These are phyloP conservation scores for button mushroom (Agaricus bisporus) DNA, from an alignment of 768 basidiomycete genomes.

Conservation along the genomic window DNA sequence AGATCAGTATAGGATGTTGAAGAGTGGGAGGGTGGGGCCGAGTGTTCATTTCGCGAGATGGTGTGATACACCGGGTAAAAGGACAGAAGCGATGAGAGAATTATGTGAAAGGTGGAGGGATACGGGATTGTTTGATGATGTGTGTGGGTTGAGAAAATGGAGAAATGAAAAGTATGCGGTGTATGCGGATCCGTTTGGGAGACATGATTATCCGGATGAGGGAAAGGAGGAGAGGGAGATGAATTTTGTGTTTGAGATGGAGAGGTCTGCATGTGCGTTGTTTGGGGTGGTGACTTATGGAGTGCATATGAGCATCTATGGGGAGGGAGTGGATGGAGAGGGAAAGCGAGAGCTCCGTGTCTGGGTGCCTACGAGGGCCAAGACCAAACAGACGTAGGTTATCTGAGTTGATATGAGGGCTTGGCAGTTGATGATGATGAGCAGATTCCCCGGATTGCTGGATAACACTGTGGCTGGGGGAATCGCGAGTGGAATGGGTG, in stretches of 20 bases:
- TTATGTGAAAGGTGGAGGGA: conserved; percentile 77
- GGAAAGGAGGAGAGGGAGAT: conserved; percentile 25
- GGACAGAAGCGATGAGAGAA: conserved; percentile 56
- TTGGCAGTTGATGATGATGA: neutral
- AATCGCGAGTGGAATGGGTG: conserved; percentile 71
- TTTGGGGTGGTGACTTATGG: conserved; percentile 92
- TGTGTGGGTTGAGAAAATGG: conserved; percentile 79
- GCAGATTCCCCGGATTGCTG: conserved; percentile 76
- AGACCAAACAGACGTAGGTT: conserved; percentile 78
- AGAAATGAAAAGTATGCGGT: conserved; percentile 78
- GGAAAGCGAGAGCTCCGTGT: conserved; percentile 43
- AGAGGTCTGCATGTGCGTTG: conserved; percentile 80
- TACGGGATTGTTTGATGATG: conserved; percentile 48
- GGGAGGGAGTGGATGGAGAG: conserved; percentile 27
- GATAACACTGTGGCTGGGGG: conserved; percentile 95
- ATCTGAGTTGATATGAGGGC: conserved; percentile 22
- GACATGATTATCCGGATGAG: conserved; percentile 38
- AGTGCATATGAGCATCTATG: conserved; percentile 81
- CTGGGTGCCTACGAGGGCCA: conserved; percentile 85
- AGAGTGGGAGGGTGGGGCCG: conserved; percentile 21
- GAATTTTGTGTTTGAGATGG: conserved; percentile 84
- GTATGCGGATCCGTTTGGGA: conserved; percentile 64
- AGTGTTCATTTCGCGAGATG: conserved; percentile 46
- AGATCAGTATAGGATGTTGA: conserved; percentile 18
- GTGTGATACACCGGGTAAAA: conserved; percentile 48